Evolutionary conservation across 306 rosid genomes (phyloP), one percentile per base, ranked within the genome.

Genomic region (Cucurbita moschata): DNA sequence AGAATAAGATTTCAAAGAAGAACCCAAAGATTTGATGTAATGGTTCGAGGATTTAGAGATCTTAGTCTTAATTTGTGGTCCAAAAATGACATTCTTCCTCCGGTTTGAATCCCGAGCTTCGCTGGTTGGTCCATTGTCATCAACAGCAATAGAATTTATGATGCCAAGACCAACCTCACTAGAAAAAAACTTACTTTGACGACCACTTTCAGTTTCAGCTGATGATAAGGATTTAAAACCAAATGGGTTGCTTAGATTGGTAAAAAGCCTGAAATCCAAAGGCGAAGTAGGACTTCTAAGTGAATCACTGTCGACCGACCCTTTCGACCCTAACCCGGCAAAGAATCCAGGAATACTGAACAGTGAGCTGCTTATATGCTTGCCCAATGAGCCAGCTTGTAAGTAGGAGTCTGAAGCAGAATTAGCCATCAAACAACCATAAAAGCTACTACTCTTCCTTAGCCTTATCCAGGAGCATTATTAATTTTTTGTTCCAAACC

Each of bases 271-370:
- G 75, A 86, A 76, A 80, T 89, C 97, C 37, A 89, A 79, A 77
- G 96, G 92, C 76, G 95, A 89, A 26, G 94, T 86, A 63, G 97
- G 96, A 69, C 97, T 92, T 85, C 90, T 81, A 15, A 75, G 82
- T 8, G 92, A 88, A 79, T 88, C 95, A 18, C 85, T 77, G 40
- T 92, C 91, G 3, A 82, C 76, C 39, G 81, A 83, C 49, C 83
- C 78, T 78, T 85, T 91, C 7, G 80, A 73, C 55, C 83, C 76
- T 76, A 82, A 69, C 44, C 97, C 94, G 7, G 84, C 74, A 61
- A 85, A 80, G 80, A 85, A 92, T 81, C 91, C 89, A 68, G 89
- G 82, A 72, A 81, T 81, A 61, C 81, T 80, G 86, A 89, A 86
- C 67, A 86, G 55, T 42, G 94, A 85, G 81, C 84, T 81, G 80